Conservation (phyloP, 2,329 filamentous ascomycete genomes). For the Diaporthe citri region DNA sequence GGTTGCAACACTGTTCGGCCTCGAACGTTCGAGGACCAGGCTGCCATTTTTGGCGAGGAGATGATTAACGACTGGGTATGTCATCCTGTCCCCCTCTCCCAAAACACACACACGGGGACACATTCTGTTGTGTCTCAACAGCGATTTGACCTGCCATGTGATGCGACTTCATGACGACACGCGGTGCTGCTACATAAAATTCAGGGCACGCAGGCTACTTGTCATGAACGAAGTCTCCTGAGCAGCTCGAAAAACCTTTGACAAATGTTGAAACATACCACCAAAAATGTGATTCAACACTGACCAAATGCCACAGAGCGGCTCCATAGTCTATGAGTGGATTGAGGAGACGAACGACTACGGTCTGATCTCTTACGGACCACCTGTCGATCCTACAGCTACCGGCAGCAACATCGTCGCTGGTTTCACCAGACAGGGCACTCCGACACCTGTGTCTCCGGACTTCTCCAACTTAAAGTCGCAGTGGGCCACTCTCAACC, state of each 20-base stretch:
- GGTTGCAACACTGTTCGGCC: slow-evolving; percentile 79
- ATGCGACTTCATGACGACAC: neutral
- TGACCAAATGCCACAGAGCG: slow-evolving; percentile 54
- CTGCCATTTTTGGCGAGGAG: slow-evolving; percentile 78
- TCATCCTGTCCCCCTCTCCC: neutral
- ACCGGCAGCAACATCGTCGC: slow-evolving; percentile 69
- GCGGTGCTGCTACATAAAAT: neutral
- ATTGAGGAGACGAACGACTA: slow-evolving; percentile 87
- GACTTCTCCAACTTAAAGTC: slow-evolving; percentile 84
- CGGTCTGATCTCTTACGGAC: slow-evolving; percentile 82
- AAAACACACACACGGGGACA: neutral
- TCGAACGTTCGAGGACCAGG: slow-evolving; percentile 78
- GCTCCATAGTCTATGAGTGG: slow-evolving; percentile 91
- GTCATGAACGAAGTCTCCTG: no score
- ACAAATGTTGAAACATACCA: no score
- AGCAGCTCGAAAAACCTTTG: neutral
- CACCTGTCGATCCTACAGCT: slow-evolving; percentile 63
- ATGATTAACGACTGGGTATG: slow-evolving; percentile 76
- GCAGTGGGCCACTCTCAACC: slow-evolving; percentile 80
- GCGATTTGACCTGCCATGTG: no score
- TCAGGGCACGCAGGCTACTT: neutral
- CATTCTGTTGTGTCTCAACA: neutral
- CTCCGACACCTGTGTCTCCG: slow-evolving; percentile 77
- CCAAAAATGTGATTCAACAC: neutral
- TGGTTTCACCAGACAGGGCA: slow-evolving; percentile 78